These are phyloP conservation scores for Tylopilus intermedius DNA, from an alignment of 768 basidiomycete species.

Conservation along the genomic window DNA sequence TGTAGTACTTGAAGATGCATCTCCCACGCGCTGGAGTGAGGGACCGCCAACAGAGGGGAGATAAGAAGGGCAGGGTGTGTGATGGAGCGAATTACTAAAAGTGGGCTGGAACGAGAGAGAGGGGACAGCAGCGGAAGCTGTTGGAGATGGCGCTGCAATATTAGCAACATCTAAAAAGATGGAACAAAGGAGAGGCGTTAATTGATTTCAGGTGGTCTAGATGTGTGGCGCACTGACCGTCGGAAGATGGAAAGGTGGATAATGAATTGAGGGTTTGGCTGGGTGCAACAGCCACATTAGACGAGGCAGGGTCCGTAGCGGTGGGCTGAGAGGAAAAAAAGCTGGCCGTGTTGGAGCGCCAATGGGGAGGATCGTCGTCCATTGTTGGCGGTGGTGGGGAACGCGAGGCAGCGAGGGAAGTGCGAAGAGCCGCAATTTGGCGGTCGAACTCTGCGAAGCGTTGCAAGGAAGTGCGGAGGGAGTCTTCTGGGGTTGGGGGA, in stretches of 20 bases:
- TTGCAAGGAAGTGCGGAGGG: conserved; percentile 42
- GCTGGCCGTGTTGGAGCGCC: conserved; percentile 16
- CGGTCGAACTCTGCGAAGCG: conserved; percentile 52
- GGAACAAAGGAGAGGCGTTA: conserved; percentile 8
- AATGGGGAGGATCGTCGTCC: conserved; percentile 19
- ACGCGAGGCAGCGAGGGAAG: conserved; percentile 30
- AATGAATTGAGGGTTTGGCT: conserved; percentile 13
- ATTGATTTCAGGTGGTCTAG: conserved; percentile 5
- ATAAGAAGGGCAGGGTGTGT: conserved; percentile 23
- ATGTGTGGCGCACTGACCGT: conserved; percentile 19
- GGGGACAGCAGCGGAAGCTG: conserved; percentile 13
- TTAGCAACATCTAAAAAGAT: conserved; percentile 10
- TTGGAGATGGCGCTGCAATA: conserved; percentile 6
- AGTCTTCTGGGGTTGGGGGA: conserved; percentile 30
- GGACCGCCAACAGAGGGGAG: conserved; percentile 12
- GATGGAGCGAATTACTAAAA: conserved; percentile 22
- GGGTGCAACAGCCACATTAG: conserved; percentile 9
- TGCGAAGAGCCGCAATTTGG: conserved; percentile 46
- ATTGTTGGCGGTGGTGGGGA: conserved; percentile 26
- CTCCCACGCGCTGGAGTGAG: conserved; percentile 17
- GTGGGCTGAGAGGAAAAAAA: conserved; percentile 14
- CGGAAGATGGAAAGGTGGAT: conserved; percentile 15
- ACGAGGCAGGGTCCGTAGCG: conserved; percentile 6
- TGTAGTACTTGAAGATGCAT: conserved; percentile 3
- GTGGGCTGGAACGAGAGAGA: conserved; percentile 16